phyloP scores from a whole-genome alignment of 2,329 filamentous ascomycete genomes.

The Elsinoe batatas region DNA sequence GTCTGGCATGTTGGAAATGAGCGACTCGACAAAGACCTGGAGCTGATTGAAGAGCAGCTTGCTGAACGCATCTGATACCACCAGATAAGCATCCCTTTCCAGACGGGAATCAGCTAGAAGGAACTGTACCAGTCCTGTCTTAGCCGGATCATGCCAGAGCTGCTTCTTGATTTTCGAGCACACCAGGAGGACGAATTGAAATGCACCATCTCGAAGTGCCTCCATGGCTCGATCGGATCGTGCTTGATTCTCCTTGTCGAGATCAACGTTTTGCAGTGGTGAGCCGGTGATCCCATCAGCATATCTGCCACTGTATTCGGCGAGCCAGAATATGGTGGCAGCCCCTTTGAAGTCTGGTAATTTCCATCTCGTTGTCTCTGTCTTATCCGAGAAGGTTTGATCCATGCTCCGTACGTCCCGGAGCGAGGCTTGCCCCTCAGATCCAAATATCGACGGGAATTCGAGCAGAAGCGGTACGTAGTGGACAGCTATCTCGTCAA shows the following conservation, averaged over 20 bases:
- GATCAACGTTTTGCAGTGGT: slow-evolving; percentile 51
- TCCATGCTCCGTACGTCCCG: slow-evolving; percentile 63
- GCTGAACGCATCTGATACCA: slow-evolving; percentile 64
- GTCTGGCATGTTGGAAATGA: slow-evolving; percentile 92
- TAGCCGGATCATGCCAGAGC: slow-evolving; percentile 81
- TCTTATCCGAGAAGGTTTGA: slow-evolving; percentile 52
- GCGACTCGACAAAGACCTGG: slow-evolving; percentile 80
- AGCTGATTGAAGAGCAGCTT: slow-evolving; percentile 65
- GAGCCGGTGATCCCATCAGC: slow-evolving; percentile 58
- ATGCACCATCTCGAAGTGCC: slow-evolving; percentile 57
- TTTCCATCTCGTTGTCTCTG: slow-evolving; percentile 61
- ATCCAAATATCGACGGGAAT: slow-evolving; percentile 69
- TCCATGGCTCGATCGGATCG: slow-evolving; percentile 62
- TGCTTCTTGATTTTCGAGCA: slow-evolving; percentile 70
- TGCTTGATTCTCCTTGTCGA: slow-evolving; percentile 56
- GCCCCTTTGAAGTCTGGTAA: slow-evolving; percentile 69
- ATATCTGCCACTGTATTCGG: slow-evolving; percentile 87
- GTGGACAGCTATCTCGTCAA: slow-evolving; percentile 67
- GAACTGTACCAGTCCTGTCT: slow-evolving; percentile 70
- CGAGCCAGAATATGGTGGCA: slow-evolving; percentile 75
- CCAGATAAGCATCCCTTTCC: slow-evolving; percentile 53
- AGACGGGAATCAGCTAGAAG: slow-evolving; percentile 67
- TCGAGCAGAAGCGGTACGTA: slow-evolving; percentile 70
- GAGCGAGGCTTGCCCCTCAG: slow-evolving; percentile 60
- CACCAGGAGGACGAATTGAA: slow-evolving; percentile 82